Conservation (phyloP, 2,329 filamentous ascomycete genomes). For the Diaporthe destruens region DNA sequence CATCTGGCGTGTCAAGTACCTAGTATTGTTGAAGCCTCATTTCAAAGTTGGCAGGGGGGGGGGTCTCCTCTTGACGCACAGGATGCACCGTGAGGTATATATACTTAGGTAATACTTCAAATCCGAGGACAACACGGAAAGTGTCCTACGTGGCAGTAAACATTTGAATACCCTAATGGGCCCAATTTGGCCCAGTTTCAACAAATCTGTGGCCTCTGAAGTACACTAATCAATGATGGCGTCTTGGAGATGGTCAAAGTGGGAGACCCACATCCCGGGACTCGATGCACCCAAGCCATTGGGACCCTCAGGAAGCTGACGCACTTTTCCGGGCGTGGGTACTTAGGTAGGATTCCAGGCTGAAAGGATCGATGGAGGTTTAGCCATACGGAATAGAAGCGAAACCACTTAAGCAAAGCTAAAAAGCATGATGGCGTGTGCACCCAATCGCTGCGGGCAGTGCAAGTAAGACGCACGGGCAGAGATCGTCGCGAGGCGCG, state of each 20-base stretch:
- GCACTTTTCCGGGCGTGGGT: background rate
- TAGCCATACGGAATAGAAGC: too few relatives aligned
- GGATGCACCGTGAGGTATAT: background rate
- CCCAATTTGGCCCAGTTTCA: background rate
- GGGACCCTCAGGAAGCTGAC: too few relatives aligned
- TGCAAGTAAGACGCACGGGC: background rate
- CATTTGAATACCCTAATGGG: background rate
- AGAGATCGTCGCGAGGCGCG: slow-evolving; percentile 25
- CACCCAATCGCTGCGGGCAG: slow-evolving; percentile 4
- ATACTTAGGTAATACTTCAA: background rate
- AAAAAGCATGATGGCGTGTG: background rate
- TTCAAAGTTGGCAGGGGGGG: background rate
- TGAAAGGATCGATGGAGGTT: slow-evolving; percentile 20
- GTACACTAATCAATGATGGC: background rate
- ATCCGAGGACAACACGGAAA: background rate
- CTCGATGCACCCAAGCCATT: too few relatives aligned
- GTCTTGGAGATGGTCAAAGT: background rate
- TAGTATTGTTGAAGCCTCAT: background rate
- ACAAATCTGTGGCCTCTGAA: background rate
- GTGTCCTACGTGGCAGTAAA: background rate
- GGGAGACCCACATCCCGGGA: background rate
- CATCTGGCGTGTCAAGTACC: background rate
- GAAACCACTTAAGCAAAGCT: background rate
- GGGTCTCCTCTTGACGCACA: background rate
- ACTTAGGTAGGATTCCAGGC: slow-evolving; percentile 12